phyloP scores from a whole-genome alignment of 176 grass and related monocot species.

The Coix lacrymajobi region DNA sequence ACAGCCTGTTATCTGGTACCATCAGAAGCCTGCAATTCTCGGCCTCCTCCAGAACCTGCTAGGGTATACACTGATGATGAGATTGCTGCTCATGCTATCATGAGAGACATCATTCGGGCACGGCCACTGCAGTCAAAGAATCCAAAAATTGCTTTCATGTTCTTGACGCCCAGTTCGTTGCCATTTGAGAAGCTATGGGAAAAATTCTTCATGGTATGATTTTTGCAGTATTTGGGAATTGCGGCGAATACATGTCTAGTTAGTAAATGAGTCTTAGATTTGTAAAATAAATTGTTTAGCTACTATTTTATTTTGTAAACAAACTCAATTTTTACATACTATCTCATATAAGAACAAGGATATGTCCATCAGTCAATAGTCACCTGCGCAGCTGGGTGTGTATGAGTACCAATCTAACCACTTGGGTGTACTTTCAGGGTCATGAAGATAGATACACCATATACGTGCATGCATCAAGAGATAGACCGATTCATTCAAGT shows the following conservation, averaged over 20 bases:
- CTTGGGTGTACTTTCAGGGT: constrained; percentile 47
- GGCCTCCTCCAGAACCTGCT: constrained; percentile 54
- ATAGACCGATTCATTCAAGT: constrained; percentile 63
- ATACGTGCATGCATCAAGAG: constrained; percentile 91
- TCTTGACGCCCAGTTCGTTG: constrained; percentile 88
- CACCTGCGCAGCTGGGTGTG: neutral
- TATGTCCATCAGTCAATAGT: neutral
- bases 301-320: neutral
- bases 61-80: constrained; percentile 90
- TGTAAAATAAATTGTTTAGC: neutral
- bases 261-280: neutral
- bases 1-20: constrained; percentile 76
- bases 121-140: constrained; percentile 62
- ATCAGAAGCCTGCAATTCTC: constrained; percentile 65
- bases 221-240: constrained; percentile 15
- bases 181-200: constrained; percentile 98
- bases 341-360: constrained; percentile 10
- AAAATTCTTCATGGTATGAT: constrained; percentile 91
- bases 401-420: neutral
- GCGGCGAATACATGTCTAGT: neutral
- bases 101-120: constrained; percentile 63
- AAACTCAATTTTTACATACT: neutral
- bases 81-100: constrained; percentile 61
- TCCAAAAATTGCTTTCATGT: constrained; percentile 98
- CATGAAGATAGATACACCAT: constrained; percentile 96